Evolutionary conservation across 1,139 yeast species (phyloP), one percentile per base, ranked within the genome.

Genomic region (Diutina scorzettiae): DNA sequence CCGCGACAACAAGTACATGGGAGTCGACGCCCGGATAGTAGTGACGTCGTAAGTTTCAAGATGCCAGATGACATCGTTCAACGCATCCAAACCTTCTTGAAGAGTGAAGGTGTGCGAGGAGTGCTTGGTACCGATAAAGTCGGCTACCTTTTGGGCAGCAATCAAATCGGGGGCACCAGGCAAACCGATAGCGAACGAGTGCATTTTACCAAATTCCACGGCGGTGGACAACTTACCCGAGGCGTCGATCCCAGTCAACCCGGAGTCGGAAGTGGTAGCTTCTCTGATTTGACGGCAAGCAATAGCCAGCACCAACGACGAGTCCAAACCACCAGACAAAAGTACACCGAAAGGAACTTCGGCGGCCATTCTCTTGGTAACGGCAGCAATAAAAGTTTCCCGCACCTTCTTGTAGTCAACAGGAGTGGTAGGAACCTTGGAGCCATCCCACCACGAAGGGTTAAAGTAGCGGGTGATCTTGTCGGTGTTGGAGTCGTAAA

Each of bases 331-430:
- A 59, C 98, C 98, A 31, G 96, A 86, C 53, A 91, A 72, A 54
- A 91, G 71, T 40, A 91, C 98, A 68, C 98, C 98, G 64, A 86
- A 85, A 43, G 98, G 97, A 47, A 91, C 98, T 69, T 91, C 98
- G 44, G 97, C 93, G 98, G 91, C 91, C 58, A 91, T 76, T 73
- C 98, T 81, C 82, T 91, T 93, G 73, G 97, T 83, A 44, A 91
- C 98, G 42, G 98, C 91, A 68, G 82, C 71, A 64, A 91, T 98
- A 58, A 91, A 75, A 42, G 84, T 62, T 56, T 80, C 83, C 63
- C 96, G 81, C 48, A 91, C 75, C 46, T 67, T 56, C 54, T 63
- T 76, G 59, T 69, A 77, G 60, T 89, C 95, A 41, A 81, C 85
- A 43, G 78, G 83, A 46, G 73, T 72, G 40, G 81, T 61, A 50